Conservation (phyloP, 768 basidiomycete genomes). For the Lactifluus volemus region DNA sequence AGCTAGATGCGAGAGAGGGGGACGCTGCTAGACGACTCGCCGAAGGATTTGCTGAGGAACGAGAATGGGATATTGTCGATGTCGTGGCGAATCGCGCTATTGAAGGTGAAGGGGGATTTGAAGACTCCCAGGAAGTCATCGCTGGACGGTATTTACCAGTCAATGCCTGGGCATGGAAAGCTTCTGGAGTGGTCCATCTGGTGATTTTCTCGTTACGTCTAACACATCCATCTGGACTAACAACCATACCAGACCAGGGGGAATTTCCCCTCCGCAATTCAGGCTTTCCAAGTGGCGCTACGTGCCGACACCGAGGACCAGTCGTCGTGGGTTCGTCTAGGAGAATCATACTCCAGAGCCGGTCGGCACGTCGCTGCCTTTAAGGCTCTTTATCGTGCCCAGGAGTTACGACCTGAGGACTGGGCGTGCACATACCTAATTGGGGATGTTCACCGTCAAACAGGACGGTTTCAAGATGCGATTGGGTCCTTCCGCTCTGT, state of each 20-base stretch:
- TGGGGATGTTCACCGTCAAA: conserved; percentile 74
- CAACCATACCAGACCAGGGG: conserved; percentile 43
- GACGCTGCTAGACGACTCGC: conserved; percentile 80
- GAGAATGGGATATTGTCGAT: conserved; percentile 94
- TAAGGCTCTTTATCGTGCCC: conserved; percentile 73
- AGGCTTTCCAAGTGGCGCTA: conserved; percentile 79
- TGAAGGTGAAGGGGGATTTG: conserved; percentile 81
- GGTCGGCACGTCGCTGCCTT: conserved; percentile 85
- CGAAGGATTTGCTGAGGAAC: conserved; percentile 83
- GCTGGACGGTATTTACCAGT: conserved; percentile 52
- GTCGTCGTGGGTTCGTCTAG: conserved; percentile 81
- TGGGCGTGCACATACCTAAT: conserved; percentile 83
- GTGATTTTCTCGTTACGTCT: conserved; percentile 35
- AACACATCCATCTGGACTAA: conserved; percentile 4
- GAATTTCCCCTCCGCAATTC: conserved; percentile 68
- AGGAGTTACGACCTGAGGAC: conserved; percentile 61
- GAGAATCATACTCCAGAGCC: conserved; percentile 83
- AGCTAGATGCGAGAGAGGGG: conserved; percentile 83
- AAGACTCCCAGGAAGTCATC: conserved; percentile 33
- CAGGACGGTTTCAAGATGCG: conserved; percentile 69
- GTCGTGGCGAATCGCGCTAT: conserved; percentile 89
- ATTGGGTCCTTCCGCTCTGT: conserved; percentile 56
- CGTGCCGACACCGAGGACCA: conserved; percentile 71
- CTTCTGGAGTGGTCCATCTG: conserved; percentile 82
- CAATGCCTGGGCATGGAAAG: conserved; percentile 98